Evolutionary conservation across 179 eudicot genomes (phyloP).

Genomic region (Nepenthes alata): DNA sequence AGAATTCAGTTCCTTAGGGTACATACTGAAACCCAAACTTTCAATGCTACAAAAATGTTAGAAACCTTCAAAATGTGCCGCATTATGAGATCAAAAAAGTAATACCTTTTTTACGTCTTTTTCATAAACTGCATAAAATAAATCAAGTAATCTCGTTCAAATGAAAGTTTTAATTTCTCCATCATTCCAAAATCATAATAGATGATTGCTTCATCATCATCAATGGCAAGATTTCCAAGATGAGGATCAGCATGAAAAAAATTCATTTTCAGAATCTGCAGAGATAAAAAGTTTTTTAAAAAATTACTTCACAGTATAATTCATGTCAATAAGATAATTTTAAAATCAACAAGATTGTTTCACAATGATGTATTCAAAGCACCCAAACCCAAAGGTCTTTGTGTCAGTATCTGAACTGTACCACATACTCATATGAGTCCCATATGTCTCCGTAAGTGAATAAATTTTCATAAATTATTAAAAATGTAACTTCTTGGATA

Average conservation of each 20-base stretch:
- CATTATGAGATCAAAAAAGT: too few species aligned
- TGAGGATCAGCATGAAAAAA: conserved; percentile 99
- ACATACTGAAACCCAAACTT: too few species aligned
- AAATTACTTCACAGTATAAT: too few species aligned
- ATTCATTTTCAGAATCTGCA: conserved; percentile 81
- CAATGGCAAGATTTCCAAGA: conserved; percentile 97
- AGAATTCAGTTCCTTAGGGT: conserved; percentile 10
- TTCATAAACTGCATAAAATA: conserved; percentile 87
- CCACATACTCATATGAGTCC: too few species aligned
- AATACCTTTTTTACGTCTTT: conserved; percentile 86
- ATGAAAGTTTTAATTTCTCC: conserved; percentile 98
- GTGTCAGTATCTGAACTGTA: too few species aligned
- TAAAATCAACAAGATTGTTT: background rate
- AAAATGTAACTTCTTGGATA: too few species aligned
- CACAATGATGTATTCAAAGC: background rate
- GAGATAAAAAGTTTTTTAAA: background rate
- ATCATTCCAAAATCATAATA: conserved; percentile 98
- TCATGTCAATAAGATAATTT: background rate
- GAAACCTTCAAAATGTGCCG: too few species aligned
- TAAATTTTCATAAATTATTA: too few species aligned
- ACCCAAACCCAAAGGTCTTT: too few species aligned
- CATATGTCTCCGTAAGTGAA: too few species aligned
- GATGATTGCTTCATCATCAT: conserved; percentile 76
- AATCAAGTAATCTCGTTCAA: conserved; percentile 64
- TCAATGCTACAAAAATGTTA: too few species aligned